These are phyloP conservation scores for Aspergillus unguis DNA, from an alignment of 2,329 filamentous ascomycete genomes.

Conservation along the genomic window DNA sequence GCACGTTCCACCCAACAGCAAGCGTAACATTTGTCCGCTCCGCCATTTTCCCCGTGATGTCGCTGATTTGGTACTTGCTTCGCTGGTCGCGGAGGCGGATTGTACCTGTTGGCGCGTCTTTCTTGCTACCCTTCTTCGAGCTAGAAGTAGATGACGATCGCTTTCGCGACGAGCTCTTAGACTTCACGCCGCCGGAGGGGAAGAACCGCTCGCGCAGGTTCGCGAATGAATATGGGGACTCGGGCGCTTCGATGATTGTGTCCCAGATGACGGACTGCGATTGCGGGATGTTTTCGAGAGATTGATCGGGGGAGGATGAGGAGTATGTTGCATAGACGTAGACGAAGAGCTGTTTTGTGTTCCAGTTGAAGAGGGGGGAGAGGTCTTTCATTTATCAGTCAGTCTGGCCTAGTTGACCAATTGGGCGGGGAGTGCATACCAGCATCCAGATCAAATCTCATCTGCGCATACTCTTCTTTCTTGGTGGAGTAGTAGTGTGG, in stretches of 20 bases:
- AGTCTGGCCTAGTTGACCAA: not conserved
- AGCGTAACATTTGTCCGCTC: slow-evolving; percentile 70
- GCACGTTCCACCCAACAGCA: slow-evolving; percentile 89
- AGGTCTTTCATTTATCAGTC: slow-evolving; percentile 57
- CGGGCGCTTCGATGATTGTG: slow-evolving; percentile 73
- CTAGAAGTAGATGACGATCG: slow-evolving; percentile 17
- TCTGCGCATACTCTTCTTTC: slow-evolving; percentile 92
- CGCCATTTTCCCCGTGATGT: slow-evolving; percentile 75
- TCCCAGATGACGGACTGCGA: slow-evolving; percentile 88
- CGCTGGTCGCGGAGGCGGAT: slow-evolving; percentile 78
- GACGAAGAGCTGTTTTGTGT: slow-evolving; percentile 97
- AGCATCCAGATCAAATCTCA: slow-evolving; percentile 88
- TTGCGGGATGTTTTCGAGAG: slow-evolving; percentile 20
- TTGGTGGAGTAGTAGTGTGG: slow-evolving; percentile 95
- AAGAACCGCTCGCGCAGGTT: slow-evolving; percentile 37
- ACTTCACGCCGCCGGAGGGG: slow-evolving; percentile 20
- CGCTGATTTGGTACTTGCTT: slow-evolving; percentile 96
- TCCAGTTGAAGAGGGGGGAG: slow-evolving; percentile 93
- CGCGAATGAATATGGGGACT: slow-evolving; percentile 42
- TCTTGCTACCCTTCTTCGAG: not conserved
- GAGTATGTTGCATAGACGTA: slow-evolving; percentile 81
- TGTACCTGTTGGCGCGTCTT: slow-evolving; percentile 52
- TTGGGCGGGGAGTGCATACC: slow-evolving; percentile 37
- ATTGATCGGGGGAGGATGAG: slow-evolving; percentile 37
- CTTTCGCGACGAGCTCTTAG: slow-evolving; percentile 15